Evolutionary conservation across 306 rosid genomes (phyloP).

Genomic region (Heteromeles arbutifolia): DNA sequence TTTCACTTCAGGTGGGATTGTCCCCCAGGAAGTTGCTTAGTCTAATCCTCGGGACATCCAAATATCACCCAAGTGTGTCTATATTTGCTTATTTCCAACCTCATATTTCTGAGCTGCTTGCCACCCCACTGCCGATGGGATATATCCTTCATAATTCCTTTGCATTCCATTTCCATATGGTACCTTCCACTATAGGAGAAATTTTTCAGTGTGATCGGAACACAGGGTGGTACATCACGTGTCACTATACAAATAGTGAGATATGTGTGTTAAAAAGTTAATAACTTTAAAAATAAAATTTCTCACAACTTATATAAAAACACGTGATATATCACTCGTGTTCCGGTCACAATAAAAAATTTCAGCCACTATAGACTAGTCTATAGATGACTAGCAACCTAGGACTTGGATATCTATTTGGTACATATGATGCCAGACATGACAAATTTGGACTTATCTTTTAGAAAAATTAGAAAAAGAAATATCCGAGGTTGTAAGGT

Average conservation of each 20-base stretch:
- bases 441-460: background rate
- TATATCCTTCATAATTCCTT: background rate
- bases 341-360: too few relatives aligned
- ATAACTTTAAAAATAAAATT: too few relatives aligned
- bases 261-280: too few relatives aligned
- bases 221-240: too few relatives aligned
- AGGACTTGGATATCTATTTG: background rate
- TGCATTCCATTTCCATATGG: background rate
- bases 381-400: background rate
- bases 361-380: too few relatives aligned
- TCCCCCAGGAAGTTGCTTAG: conserved; percentile 33
- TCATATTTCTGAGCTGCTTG: background rate
- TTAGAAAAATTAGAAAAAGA: background rate
- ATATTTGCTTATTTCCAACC: background rate
- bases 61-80: background rate
- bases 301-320: too few relatives aligned
- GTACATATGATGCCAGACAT: background rate
- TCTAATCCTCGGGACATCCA: conserved; percentile 21
- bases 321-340: too few relatives aligned
- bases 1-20: conserved; percentile 30
- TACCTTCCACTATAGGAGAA: background rate
- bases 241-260: too few relatives aligned
- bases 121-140: background rate
- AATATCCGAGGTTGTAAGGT: too few relatives aligned
- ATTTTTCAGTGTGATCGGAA: too few relatives aligned